Conservation (phyloP, 2,329 filamentous ascomycete species). For the Curvularia eragrostidis region DNA sequence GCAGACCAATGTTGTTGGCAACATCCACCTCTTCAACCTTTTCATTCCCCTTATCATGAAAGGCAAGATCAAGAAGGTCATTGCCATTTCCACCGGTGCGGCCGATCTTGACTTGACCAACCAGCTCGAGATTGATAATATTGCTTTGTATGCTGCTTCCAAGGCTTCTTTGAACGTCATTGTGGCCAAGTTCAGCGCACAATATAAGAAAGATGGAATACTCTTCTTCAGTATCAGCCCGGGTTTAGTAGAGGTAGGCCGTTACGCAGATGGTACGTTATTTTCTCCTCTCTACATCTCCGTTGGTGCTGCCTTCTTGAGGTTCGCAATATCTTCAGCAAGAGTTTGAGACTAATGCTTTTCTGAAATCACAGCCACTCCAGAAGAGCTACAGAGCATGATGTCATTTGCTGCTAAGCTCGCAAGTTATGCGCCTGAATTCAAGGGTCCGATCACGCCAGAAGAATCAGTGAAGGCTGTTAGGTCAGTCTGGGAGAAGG, state of each 20-base stretch:
- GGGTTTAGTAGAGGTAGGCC: conserved; percentile 29
- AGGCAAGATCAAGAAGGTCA: conserved; percentile 52
- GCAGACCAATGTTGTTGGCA: conserved; percentile 41
- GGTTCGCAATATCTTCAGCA: background rate
- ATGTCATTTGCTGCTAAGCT: conserved; percentile 8
- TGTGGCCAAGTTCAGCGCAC: conserved; percentile 52
- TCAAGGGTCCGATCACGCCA: conserved; percentile 19
- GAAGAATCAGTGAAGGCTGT: conserved; percentile 23
- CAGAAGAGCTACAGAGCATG: conserved; percentile 1
- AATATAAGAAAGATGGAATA: conserved; percentile 35
- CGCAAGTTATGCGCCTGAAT: conserved; percentile 19
- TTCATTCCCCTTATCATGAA: conserved; percentile 53
- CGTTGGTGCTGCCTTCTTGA: background rate
- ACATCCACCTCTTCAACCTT: conserved; percentile 46
- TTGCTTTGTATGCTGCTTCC: conserved; percentile 46
- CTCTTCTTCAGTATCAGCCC: conserved; percentile 32
- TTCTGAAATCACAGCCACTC: conserved; percentile 5
- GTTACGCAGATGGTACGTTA: conserved; percentile 16
- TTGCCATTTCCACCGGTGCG: conserved; percentile 50
- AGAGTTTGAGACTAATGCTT: background rate
- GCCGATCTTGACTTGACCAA: conserved; percentile 43
- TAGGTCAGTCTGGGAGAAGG: conserved; percentile 14
- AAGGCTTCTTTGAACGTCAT: conserved; percentile 54
- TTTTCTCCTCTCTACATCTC: background rate
- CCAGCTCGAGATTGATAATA: conserved; percentile 27